Evolutionary conservation across 495 filamentous ascomycete species (phyloP).

Genomic region (Podospora australis): DNA sequence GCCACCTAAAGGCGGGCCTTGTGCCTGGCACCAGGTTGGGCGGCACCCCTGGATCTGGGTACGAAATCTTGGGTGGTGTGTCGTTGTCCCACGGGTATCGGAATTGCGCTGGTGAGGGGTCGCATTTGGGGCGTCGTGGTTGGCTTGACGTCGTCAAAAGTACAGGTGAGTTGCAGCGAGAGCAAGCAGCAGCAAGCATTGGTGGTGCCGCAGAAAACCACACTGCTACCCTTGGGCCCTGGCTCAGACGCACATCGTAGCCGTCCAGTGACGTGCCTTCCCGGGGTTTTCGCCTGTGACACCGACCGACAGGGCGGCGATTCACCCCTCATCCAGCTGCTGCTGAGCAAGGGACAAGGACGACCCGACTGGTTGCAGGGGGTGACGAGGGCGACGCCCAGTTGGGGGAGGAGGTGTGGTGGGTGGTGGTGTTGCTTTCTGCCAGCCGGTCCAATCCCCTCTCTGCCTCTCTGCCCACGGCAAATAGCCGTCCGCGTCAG

Average conservation of each 20-base stretch:
- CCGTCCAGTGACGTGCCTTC: slow-evolving; percentile 11
- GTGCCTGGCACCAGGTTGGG: slow-evolving; percentile 8
- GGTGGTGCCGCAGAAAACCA: neutral
- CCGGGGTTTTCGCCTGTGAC: neutral
- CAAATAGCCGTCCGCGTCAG: neutral
- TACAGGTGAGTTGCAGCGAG: slow-evolving; percentile 20
- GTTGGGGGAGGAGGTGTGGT: too few species aligned
- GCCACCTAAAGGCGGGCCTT: slow-evolving; percentile 22
- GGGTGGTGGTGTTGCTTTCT: neutral
- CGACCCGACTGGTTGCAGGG: neutral
- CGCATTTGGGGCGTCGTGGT: neutral
- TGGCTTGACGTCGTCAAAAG: slow-evolving; percentile 1
- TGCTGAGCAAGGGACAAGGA: too few species aligned
- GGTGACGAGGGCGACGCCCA: neutral
- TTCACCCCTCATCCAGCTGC: too few species aligned
- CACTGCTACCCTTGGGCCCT: neutral
- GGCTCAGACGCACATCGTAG: neutral
- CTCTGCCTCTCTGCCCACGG: neutral
- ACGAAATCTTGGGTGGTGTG: neutral
- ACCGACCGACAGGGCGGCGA: neutral
- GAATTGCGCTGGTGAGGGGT: neutral
- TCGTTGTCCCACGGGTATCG: too few species aligned
- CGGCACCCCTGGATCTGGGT: slow-evolving; percentile 9
- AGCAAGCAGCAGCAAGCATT: neutral
- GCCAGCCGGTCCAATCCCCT: neutral